Evolutionary conservation across 2,329 filamentous ascomycete species (phyloP).

Genomic region (Pyrenochaeta sp.): DNA sequence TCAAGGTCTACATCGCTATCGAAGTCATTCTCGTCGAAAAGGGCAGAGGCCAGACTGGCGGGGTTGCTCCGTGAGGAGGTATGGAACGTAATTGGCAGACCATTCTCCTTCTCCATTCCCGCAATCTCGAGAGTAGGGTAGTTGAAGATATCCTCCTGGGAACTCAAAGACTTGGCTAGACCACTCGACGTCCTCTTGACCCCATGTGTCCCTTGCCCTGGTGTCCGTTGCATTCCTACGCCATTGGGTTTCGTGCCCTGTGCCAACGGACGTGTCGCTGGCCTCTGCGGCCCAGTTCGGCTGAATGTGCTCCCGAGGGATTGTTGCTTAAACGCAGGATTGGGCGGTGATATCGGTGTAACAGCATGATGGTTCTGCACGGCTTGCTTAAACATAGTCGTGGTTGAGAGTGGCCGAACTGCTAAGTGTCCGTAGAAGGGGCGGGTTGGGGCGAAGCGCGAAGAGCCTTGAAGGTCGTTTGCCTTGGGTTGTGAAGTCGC

Average conservation of each 20-base stretch:
- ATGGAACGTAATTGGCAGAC: slow-evolving; percentile 21
- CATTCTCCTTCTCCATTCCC: slow-evolving; percentile 37
- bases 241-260: slow-evolving; percentile 45
- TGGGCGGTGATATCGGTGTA: slow-evolving; percentile 32
- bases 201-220: slow-evolving; percentile 34
- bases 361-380: slow-evolving; percentile 50
- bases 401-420: slow-evolving; percentile 23
- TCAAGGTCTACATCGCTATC: slow-evolving; percentile 84
- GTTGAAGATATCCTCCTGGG: slow-evolving; percentile 44
- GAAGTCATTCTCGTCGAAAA: slow-evolving; percentile 82
- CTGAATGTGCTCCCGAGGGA: slow-evolving; percentile 51
- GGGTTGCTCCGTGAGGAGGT: slow-evolving; percentile 21
- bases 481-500: slow-evolving; percentile 13
- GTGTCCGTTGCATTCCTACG: slow-evolving; percentile 12
- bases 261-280: slow-evolving; percentile 41
- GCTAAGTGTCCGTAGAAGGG: slow-evolving; percentile 24
- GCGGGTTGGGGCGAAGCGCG: slow-evolving; percentile 6
- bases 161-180: slow-evolving; percentile 53
- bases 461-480: background rate
- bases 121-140: slow-evolving; percentile 38
- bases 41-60: slow-evolving; percentile 31
- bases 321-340: slow-evolving; percentile 36
- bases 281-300: slow-evolving; percentile 42
- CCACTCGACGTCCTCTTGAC: slow-evolving; percentile 59
- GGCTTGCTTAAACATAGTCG: slow-evolving; percentile 52